Conservation (phyloP, 2,329 filamentous ascomycete species). For the Sarocladiaceae sp. region DNA sequence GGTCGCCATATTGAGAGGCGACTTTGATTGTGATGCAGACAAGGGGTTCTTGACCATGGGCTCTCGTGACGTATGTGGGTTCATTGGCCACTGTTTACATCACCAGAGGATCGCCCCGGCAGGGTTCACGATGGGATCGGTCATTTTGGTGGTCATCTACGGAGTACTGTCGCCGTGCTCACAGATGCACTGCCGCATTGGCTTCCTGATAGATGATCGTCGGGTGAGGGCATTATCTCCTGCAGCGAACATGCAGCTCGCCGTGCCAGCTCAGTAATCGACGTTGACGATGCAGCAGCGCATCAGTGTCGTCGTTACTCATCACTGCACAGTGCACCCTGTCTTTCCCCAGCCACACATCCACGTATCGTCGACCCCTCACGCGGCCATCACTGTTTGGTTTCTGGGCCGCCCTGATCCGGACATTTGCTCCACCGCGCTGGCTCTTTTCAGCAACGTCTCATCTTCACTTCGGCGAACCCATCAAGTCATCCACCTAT, state of each 20-base stretch:
- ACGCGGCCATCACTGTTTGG: neutral
- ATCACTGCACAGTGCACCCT: neutral
- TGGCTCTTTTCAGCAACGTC: neutral
- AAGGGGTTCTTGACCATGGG: no score
- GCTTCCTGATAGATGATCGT: neutral
- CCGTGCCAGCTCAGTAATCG: neutral
- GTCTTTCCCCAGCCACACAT: slow-evolving; percentile 5
- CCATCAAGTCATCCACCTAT: neutral
- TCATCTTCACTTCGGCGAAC: neutral
- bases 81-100: slow-evolving; percentile 1
- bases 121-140: slow-evolving; percentile 1
- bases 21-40: no score
- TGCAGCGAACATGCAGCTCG: neutral
- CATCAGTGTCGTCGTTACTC: no score
- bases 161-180: no score
- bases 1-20: no score
- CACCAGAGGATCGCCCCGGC: neutral
- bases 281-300: neutral
- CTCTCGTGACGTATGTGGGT: neutral
- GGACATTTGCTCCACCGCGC: neutral
- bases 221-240: slow-evolving; percentile 2
- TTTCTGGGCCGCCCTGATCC: neutral
- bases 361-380: neutral
- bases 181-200: no score
- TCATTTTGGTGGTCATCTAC: slow-evolving; percentile 1